These are phyloP conservation scores for Gilbertella persicaria DNA, from an alignment of 371 early-diverging fungal species.

Conservation along the genomic window DNA sequence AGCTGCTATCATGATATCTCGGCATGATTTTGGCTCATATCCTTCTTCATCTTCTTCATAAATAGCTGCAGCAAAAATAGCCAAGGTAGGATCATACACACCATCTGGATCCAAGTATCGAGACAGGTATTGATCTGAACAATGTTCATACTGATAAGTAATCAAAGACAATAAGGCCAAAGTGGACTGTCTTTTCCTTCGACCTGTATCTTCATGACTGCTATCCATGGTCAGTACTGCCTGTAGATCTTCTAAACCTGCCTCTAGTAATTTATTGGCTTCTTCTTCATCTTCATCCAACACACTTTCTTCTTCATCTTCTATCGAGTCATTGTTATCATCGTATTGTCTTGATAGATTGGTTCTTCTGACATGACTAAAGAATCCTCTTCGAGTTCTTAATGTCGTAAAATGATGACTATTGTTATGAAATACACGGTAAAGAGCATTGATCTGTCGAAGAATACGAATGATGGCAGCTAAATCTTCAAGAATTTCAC, in stretches of 20 bases:
- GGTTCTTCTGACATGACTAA: too few species aligned
- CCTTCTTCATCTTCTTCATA: slow-evolving; percentile 17
- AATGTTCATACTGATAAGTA: slow-evolving; percentile 15
- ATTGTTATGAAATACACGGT: slow-evolving; percentile 15
- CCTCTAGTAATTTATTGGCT: slow-evolving; percentile 20
- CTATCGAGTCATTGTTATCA: background rate
- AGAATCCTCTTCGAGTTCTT: background rate
- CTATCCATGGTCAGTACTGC: slow-evolving; percentile 10
- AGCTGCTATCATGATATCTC: slow-evolving; percentile 22
- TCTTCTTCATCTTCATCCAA: slow-evolving; percentile 23
- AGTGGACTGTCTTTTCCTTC: slow-evolving; percentile 18
- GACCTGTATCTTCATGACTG: too few species aligned
- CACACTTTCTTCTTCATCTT: background rate
- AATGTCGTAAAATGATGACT: background rate
- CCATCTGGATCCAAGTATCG: slow-evolving; percentile 29
- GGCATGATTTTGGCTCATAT: slow-evolving; percentile 14
- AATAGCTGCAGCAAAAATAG: slow-evolving; percentile 27
- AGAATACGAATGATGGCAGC: slow-evolving; percentile 26
- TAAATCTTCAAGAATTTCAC: slow-evolving; percentile 24
- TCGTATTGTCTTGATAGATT: too few species aligned
- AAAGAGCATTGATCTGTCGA: slow-evolving; percentile 23
- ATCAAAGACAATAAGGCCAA: slow-evolving; percentile 21
- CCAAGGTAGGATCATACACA: slow-evolving; percentile 19
- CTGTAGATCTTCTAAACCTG: slow-evolving; percentile 23
- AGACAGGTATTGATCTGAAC: slow-evolving; percentile 15